Evolutionary conservation across 2,329 filamentous ascomycete genomes (phyloP).

Genomic region (Leptographium procerum): DNA sequence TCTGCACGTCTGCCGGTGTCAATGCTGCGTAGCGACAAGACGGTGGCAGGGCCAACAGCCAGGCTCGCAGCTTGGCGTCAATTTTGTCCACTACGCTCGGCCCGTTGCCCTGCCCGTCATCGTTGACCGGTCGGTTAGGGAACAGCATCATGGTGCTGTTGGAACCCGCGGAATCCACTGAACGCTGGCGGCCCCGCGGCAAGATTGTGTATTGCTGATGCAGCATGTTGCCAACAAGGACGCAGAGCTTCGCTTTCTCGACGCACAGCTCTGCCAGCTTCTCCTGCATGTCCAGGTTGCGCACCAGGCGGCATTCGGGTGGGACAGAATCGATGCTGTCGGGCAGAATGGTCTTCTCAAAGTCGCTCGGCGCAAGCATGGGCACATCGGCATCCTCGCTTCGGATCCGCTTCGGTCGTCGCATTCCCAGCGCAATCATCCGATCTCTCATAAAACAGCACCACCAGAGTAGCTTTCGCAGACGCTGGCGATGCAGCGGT

Average conservation of each 20-base stretch:
- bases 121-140: conserved; percentile 66
- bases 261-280: conserved; percentile 83
- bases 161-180: conserved; percentile 39
- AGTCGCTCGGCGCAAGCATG: conserved; percentile 75
- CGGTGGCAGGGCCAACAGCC: conserved; percentile 60
- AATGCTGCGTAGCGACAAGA: conserved; percentile 57
- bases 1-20: conserved; percentile 41
- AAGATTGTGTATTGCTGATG: conserved; percentile 87
- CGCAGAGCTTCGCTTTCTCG: conserved; percentile 78
- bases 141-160: conserved; percentile 73
- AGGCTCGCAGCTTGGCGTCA: conserved; percentile 66
- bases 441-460: conserved; percentile 93
- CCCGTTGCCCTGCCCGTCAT: conserved; percentile 35
- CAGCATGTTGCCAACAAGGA: conserved; percentile 81
- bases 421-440: conserved; percentile 85
- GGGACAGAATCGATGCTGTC: conserved; percentile 59
- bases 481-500: conserved; percentile 58
- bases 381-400: conserved; percentile 89
- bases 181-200: conserved; percentile 69
- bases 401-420: conserved; percentile 83
- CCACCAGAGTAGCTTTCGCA: conserved; percentile 98
- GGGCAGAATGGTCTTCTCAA: conserved; percentile 61
- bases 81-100: conserved; percentile 68
- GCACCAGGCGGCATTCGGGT: conserved; percentile 56
- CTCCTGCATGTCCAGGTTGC: conserved; percentile 61